Base-by-base conservation (phyloP, 2,329 filamentous ascomycete genomes). In the Trichoderma citrinoviride region DNA sequence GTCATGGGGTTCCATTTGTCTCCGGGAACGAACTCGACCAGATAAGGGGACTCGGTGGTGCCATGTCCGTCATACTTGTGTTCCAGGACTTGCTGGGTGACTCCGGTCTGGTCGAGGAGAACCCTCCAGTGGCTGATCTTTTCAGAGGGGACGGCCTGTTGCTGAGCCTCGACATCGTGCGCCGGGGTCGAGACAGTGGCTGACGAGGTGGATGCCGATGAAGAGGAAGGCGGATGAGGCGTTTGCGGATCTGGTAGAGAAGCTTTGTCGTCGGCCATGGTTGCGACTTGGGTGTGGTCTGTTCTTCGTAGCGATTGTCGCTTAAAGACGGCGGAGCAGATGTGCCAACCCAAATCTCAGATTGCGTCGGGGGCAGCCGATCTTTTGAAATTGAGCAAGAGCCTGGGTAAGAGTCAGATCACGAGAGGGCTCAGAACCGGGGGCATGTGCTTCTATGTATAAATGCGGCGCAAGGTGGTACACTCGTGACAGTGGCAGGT, bases 1-100 rank as follows among this genome's bases (percentile, higher is more conserved):
- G 79, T 78, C 81, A 89, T 83, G 0, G 90, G 88, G 74, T 92
- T 90, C 68, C 85, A 83, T 10, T 84, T 82, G 73, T 93, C 90
- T 60, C 86, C 75, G 19, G 85, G 82, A 23, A 91, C 82, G 77
- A 88, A 93, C 63, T 86, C 84, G 68, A 92, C 88, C 37, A 87
- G 76, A 68, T 85, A 92, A 1, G 90, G 90, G 46, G 88, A 85
- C 49, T 89, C 85, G 8, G 80, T 73, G 2, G 89, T 92, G 66
- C 90, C 90, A 14, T 82, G 75, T 27, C 88, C 88, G 17, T 76
- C 72, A 70, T 89, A 90, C 3, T 77, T 73, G 73, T 85, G 79
- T 57, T 83, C 77, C 52, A 87, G 75, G 8, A 88, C 83, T 61
- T 83, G 81, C 53, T 82, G 78, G 0, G 83, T 87, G 57, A 90